A percentile compares a stretch with the other conserved stretches of the same genome.
phyloP scores from a whole-genome alignment of 306 rosid species.

The Gillenia trifoliata region DNA sequence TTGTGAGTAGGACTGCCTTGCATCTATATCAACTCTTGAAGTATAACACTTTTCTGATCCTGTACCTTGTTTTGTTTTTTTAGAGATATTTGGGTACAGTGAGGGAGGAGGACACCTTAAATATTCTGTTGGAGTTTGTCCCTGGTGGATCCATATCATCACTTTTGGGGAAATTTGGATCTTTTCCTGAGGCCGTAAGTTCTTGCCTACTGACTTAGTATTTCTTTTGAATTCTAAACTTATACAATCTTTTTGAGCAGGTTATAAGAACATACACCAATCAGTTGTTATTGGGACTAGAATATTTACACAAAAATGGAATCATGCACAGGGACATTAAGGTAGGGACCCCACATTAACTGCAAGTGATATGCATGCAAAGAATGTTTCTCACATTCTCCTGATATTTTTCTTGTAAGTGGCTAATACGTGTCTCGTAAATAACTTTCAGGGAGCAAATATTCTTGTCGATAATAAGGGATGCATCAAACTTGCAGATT shows the following conservation, averaged over 20 bases:
- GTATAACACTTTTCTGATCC: constrained; percentile 22
- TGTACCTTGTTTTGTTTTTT: constrained; percentile 17
- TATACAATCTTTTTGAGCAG: constrained; percentile 43
- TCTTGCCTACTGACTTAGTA: constrained; percentile 12
- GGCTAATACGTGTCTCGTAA: constrained; percentile 12
- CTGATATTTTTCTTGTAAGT: background rate
- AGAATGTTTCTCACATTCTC: constrained; percentile 7
- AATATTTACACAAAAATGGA: constrained; percentile 91
- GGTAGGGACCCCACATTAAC: constrained; percentile 58
- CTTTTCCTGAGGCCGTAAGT: constrained; percentile 99
- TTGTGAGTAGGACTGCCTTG: constrained; percentile 62
- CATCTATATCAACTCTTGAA: constrained; percentile 16
- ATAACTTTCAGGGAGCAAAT: constrained; percentile 83
- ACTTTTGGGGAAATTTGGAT: constrained; percentile 93
- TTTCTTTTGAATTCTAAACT: constrained; percentile 13
- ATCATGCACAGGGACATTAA: constrained; percentile 99
- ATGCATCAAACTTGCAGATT: constrained; percentile 98
- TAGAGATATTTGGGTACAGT: constrained; percentile 97
- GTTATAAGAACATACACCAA: constrained; percentile 83
- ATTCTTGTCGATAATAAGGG: constrained; percentile 99
- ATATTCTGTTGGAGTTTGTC: constrained; percentile 93
- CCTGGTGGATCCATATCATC: constrained; percentile 99
- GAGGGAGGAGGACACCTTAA: constrained; percentile 84
- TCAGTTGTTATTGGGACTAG: constrained; percentile 85
- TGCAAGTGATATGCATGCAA: constrained; percentile 7